These are phyloP conservation scores for Akanthomyces lecanii DNA, from an alignment of 2,329 filamentous ascomycete species.

Conservation along the genomic window DNA sequence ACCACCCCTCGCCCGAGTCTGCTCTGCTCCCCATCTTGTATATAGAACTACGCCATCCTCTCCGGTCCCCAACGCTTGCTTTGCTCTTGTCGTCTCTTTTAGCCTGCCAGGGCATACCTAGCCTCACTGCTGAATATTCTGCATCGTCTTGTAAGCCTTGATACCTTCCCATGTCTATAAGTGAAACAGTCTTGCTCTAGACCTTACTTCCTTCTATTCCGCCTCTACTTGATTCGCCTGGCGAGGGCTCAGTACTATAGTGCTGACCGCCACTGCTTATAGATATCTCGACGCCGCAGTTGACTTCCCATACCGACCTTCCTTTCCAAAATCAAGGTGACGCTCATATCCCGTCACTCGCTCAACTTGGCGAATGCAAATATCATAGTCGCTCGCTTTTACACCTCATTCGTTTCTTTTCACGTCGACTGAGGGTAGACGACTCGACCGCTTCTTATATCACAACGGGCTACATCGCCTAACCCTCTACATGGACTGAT, in stretches of 20 bases:
- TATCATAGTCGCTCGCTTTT: neutral
- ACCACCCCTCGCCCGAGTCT: conserved; percentile 10
- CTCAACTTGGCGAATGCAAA: neutral
- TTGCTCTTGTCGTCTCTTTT: neutral
- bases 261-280: conserved; percentile 10
- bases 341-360: neutral
- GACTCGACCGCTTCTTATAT: neutral
- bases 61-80: neutral
- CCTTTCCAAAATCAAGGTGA: neutral
- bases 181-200: neutral
- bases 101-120: neutral
- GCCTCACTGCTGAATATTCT: neutral
- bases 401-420: neutral
- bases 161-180: neutral
- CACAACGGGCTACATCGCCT: neutral
- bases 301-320: neutral
- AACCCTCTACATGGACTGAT: conserved; percentile 4
- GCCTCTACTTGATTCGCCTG: neutral
- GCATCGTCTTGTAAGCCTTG: conserved; percentile 4
- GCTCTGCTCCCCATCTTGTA: conserved; percentile 1
- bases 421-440: neutral
- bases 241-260: neutral
- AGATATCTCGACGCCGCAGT: conserved; percentile 4
- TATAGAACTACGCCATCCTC: conserved; percentile 17
- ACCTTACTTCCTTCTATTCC: neutral